Percentiles rank a stretch among this genome's conserved stretches.
These are phyloP conservation scores for Mycosphaerella sp. DNA, from an alignment of 2,329 filamentous ascomycete species.

Conservation along the genomic window DNA sequence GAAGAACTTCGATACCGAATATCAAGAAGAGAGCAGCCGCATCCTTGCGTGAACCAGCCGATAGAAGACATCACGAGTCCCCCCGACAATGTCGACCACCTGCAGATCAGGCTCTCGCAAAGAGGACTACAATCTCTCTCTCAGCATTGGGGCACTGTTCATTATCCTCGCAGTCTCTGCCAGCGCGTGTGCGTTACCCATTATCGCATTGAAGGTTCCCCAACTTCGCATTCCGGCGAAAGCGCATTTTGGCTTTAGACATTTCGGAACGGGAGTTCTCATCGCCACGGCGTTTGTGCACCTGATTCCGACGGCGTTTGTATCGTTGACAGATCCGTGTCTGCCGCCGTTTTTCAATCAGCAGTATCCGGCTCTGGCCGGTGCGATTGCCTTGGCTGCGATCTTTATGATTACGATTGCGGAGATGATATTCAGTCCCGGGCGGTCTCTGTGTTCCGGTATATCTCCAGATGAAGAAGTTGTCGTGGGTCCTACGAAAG, in stretches of 20 bases:
- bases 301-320: conserved; percentile 54
- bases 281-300: conserved; percentile 52
- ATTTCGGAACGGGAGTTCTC: conserved; percentile 51
- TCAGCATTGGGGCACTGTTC: conserved; percentile 50
- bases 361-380: conserved; percentile 68
- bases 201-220: conserved; percentile 54
- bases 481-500: neutral
- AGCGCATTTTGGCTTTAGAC: conserved; percentile 52
- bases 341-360: conserved; percentile 70
- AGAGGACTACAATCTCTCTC: conserved; percentile 45
- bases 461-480: neutral
- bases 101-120: conserved; percentile 45
- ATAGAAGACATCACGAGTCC: neutral
- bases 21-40: neutral
- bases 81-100: conserved; percentile 23
- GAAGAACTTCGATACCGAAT: neutral
- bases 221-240: conserved; percentile 50
- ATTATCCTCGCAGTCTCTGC: conserved; percentile 50
- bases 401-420: conserved; percentile 31
- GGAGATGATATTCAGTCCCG: conserved; percentile 48
- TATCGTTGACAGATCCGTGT: conserved; percentile 53
- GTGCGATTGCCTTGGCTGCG: conserved; percentile 64
- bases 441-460: conserved; percentile 17
- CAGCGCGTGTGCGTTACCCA: conserved; percentile 52
- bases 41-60: neutral